Base-by-base conservation (phyloP, 2,329 filamentous ascomycete species). In the Didymella sp. region DNA sequence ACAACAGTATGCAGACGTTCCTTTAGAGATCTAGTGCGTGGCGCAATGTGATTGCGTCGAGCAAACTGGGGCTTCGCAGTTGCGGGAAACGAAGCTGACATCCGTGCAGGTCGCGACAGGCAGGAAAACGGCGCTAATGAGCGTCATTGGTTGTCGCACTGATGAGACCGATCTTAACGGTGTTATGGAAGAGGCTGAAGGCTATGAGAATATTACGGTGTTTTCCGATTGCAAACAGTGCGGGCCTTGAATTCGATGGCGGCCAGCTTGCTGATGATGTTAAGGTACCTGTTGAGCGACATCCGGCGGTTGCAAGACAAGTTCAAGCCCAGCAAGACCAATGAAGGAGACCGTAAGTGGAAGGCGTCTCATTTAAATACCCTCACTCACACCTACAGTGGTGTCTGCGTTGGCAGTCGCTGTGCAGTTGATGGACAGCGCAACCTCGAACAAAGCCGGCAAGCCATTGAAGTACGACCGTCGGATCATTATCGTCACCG, bases 391-490 rank as follows among this genome's bases (percentile, higher is more conserved):
- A 21, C 30, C 2, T 30, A 0, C 46, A 85, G 83, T 85, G 30
- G 85, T 98, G 28, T 97, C 93, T 1, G 92, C 93, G 3, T 82
- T 98, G 56, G 88, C 96, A 35, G 77, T 98, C 46, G 95, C 92
- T 0, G 86, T 95, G 30, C 85, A 93, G 63, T 92, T 97, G 89
- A 96, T 99, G 53, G 93, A 89, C 76, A 89, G 91, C 71, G 83
- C 60, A 92, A 96, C 79, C 93, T 87, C 78, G 87, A 85, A 66
- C 85, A 91, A 67, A 89, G 86, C 70, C 33, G 73, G 73, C 27
- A 73, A 72, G 15, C 63, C 65, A 12, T 63, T 77, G 6, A 76
- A 75, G 59, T 77, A 68, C 44, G 72, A 73, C 41, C 70, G 74
- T 19, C 62, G 65, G 7, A 92, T 99, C 62, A 85, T 94, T 33